These are phyloP conservation scores for Kodamaea kaohsiungensis DNA, from an alignment of 805 yeast genomes.

Conservation along the genomic window DNA sequence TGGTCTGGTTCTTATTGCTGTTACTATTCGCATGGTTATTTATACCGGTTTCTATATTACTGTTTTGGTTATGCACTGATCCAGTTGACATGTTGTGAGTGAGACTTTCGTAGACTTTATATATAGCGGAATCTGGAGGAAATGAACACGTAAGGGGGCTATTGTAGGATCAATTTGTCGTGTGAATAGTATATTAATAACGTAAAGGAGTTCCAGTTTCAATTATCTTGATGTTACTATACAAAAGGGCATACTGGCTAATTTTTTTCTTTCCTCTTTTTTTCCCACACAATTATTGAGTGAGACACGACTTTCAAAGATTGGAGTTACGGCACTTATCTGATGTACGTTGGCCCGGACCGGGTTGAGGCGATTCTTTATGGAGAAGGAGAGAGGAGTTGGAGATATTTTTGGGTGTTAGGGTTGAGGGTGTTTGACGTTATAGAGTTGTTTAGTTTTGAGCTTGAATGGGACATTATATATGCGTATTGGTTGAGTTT, in stretches of 20 bases:
- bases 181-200: not conserved
- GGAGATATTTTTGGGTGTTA: too few species aligned
- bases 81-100: constrained; percentile 4
- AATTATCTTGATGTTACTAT: not conserved
- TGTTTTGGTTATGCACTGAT: constrained; percentile 7
- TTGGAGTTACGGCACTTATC: not conserved
- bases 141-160: not conserved
- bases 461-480: too few species aligned
- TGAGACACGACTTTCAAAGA: not conserved
- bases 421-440: too few species aligned
- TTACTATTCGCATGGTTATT: constrained; percentile 6
- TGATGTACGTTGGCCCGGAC: not conserved
- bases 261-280: not conserved
- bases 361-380: not conserved
- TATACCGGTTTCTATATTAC: constrained; percentile 4
- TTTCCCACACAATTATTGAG: not conserved
- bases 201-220: not conserved
- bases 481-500: too few species aligned
- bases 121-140: not conserved
- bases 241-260: not conserved
- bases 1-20: constrained; percentile 22
- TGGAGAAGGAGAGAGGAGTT: not conserved
- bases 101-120: not conserved
- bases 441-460: too few species aligned
- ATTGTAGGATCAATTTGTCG: not conserved